A percentile compares a stretch with the other conserved stretches of the same genome.
Evolutionary conservation across 257 asterid genomes (phyloP).

Genomic region (Verbena officinalis): DNA sequence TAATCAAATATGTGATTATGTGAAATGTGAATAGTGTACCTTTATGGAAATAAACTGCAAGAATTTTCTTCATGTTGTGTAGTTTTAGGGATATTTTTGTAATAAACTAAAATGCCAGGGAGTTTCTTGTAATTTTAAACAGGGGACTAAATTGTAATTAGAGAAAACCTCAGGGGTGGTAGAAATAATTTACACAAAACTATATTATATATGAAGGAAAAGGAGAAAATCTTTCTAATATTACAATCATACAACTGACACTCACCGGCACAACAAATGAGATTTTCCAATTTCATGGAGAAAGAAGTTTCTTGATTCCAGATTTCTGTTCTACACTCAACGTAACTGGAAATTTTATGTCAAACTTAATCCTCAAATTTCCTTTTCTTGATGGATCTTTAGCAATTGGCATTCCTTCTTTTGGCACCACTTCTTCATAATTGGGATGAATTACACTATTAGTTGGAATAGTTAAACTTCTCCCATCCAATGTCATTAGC

Average conservation of each 20-base stretch:
- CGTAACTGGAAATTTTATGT: constrained; percentile 51
- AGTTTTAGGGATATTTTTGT: too few species aligned
- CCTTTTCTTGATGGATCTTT: constrained; percentile 60
- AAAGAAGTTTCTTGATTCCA: constrained; percentile 51
- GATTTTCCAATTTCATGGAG: constrained; percentile 20
- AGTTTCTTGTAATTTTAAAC: too few species aligned
- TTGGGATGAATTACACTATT: constrained; percentile 45
- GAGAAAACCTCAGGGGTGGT: too few species aligned
- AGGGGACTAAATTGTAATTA: too few species aligned
- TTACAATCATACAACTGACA: too few species aligned
- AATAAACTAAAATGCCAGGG: too few species aligned
- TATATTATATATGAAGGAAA: too few species aligned
- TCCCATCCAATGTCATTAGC: constrained; percentile 52
- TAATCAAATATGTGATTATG: constrained; percentile 14
- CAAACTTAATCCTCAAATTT: constrained; percentile 60
- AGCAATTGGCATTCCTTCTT: constrained; percentile 65
- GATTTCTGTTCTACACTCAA: constrained; percentile 59
- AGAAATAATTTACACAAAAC: too few species aligned
- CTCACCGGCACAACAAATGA: too few species aligned
- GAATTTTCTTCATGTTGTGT: constrained; percentile 2
- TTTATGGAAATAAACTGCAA: not conserved
- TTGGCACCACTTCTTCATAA: constrained; percentile 54
- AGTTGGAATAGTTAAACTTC: constrained; percentile 48
- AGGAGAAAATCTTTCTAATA: too few species aligned
- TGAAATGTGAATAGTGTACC: constrained; percentile 14